phyloP scores from a whole-genome alignment of 495 filamentous ascomycete species.

The Entonaema liquescens region DNA sequence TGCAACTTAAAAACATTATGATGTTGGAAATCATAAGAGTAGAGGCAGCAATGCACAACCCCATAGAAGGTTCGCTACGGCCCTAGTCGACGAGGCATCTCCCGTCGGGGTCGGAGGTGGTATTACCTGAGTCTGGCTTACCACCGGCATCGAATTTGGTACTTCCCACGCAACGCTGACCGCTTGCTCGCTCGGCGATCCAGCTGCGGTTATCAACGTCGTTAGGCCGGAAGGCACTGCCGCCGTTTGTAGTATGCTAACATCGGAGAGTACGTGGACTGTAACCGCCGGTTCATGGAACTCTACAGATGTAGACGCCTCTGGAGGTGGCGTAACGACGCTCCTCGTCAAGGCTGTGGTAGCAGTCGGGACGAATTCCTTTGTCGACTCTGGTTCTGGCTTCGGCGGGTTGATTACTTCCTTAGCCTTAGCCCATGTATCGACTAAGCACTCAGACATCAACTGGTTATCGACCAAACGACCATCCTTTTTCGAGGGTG shows the following conservation, averaged over 20 bases:
- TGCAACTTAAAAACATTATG: not conserved
- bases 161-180: constrained; percentile 19
- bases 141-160: constrained; percentile 10
- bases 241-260: constrained; percentile 27
- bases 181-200: constrained; percentile 25
- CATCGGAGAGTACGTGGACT: constrained; percentile 20
- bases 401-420: not conserved
- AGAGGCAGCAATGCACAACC: constrained; percentile 14
- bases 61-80: constrained; percentile 10
- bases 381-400: not conserved
- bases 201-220: constrained; percentile 30
- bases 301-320: not conserved
- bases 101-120: constrained; percentile 11
- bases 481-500: constrained; percentile 52
- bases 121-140: not conserved
- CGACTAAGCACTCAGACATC: constrained; percentile 51
- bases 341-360: not conserved
- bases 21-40: constrained; percentile 14
- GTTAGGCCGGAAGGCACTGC: constrained; percentile 19
- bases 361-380: not conserved
- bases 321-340: not conserved
- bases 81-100: constrained; percentile 12
- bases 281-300: constrained; percentile 23
- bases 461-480: constrained; percentile 52
- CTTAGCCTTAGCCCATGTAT: constrained; percentile 40